These are phyloP conservation scores for Fusarium ramigenum DNA, from an alignment of 2,329 filamentous ascomycete genomes.

Conservation along the genomic window DNA sequence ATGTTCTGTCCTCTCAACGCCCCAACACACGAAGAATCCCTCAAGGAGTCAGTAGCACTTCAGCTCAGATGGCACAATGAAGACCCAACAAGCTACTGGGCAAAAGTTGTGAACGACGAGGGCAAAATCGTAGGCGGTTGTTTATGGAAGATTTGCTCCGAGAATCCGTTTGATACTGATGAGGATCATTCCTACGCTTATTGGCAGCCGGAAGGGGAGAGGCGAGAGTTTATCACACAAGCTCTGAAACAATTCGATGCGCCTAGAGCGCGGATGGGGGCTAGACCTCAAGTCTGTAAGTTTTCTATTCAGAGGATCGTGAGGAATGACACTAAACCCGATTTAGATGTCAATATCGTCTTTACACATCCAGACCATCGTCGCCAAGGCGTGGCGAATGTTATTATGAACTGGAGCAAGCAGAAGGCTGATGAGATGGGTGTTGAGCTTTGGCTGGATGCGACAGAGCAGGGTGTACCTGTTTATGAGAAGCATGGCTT, in stretches of 20 bases:
- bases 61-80: constrained; percentile 27
- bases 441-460: constrained; percentile 38
- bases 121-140: constrained; percentile 35
- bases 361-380: constrained; percentile 37
- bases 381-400: constrained; percentile 32
- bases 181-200: constrained; percentile 18
- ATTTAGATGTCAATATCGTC: constrained; percentile 33
- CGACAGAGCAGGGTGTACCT: constrained; percentile 32
- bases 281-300: constrained; percentile 37
- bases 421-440: constrained; percentile 39
- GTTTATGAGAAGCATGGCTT: constrained; percentile 40
- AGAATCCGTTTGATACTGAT: constrained; percentile 18
- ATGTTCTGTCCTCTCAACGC: constrained; percentile 33
- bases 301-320: neutral
- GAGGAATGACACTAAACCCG: neutral
- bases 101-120: constrained; percentile 25
- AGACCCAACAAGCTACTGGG: constrained; percentile 29
- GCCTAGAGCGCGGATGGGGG: constrained; percentile 27
- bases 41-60: neutral
- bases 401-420: constrained; percentile 37
- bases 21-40: constrained; percentile 8
- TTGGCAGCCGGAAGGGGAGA: constrained; percentile 36
- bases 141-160: constrained; percentile 30
- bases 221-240: constrained; percentile 26
- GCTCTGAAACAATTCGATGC: constrained; percentile 31